These are phyloP conservation scores for Trichosporon sp. DNA, from an alignment of 1,284 basidiomycete genomes.

Conservation along the genomic window DNA sequence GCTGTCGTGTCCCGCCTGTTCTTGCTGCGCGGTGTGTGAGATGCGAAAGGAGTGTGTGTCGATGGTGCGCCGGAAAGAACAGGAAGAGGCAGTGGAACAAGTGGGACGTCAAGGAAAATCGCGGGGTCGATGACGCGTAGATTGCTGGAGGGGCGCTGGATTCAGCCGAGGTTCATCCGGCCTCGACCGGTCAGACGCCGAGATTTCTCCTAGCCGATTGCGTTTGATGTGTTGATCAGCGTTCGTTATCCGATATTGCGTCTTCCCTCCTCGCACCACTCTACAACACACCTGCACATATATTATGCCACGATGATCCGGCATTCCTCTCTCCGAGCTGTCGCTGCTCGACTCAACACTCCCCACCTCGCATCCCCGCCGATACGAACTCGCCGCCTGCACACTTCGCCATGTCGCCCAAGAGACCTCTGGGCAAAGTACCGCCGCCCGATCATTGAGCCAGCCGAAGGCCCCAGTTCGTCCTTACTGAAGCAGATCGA, in stretches of 20 bases:
- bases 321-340: not conserved
- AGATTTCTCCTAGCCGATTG: not conserved
- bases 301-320: not conserved
- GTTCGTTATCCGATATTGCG: conserved; percentile 1
- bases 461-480: not conserved
- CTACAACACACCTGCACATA: not conserved
- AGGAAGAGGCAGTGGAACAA: not conserved
- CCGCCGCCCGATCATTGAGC: not conserved
- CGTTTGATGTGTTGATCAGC: conserved; percentile 5
- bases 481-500: not conserved
- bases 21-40: not conserved
- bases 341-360: not conserved
- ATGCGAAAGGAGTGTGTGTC: not conserved
- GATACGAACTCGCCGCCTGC: conserved; percentile 1
- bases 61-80: not conserved
- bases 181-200: not conserved
- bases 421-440: conserved; percentile 19
- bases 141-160: not conserved
- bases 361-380: not conserved
- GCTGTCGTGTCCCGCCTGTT: not conserved
- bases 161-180: not conserved
- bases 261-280: not conserved
- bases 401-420: not conserved
- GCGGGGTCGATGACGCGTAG: not conserved
- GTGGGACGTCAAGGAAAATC: not conserved